Conservation (phyloP, 768 basidiomycete genomes). For the Dentipellis sp. region DNA sequence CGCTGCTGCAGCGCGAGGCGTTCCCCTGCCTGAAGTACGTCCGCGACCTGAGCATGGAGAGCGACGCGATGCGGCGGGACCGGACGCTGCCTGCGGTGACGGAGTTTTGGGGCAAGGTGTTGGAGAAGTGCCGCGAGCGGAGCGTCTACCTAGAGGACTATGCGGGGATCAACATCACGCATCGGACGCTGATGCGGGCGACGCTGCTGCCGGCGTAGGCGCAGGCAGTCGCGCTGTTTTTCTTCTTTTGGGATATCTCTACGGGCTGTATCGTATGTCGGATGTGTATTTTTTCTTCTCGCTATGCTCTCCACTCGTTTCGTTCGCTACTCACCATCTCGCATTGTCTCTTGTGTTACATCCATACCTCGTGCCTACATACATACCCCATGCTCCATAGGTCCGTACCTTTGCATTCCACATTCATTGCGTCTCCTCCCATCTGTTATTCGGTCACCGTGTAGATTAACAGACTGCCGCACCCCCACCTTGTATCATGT, state of each 20-base stretch:
- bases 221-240: not conserved
- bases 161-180: constrained; percentile 47
- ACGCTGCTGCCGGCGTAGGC: not conserved
- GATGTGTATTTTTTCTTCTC: not conserved
- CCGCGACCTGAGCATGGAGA: constrained; percentile 54
- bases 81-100: constrained; percentile 26
- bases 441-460: too few species aligned
- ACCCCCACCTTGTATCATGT: too few species aligned
- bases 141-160: constrained; percentile 62
- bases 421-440: too few species aligned
- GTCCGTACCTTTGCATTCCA: too few species aligned
- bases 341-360: not conserved
- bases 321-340: not conserved
- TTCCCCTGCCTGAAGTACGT: constrained; percentile 55
- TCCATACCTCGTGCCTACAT: not conserved
- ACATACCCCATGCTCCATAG: not conserved
- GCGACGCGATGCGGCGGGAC: constrained; percentile 42
- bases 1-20: constrained; percentile 44
- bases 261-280: not conserved
- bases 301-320: not conserved
- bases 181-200: constrained; percentile 31
- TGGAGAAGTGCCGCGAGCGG: constrained; percentile 39
- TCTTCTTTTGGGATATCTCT: not conserved
- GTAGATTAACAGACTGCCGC: too few species aligned
- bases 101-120: constrained; percentile 30